Percentiles rank a stretch among this genome's conserved stretches.
phyloP scores from a whole-genome alignment of 371 early-diverging fungal species.

The Mucor velutinosus region DNA sequence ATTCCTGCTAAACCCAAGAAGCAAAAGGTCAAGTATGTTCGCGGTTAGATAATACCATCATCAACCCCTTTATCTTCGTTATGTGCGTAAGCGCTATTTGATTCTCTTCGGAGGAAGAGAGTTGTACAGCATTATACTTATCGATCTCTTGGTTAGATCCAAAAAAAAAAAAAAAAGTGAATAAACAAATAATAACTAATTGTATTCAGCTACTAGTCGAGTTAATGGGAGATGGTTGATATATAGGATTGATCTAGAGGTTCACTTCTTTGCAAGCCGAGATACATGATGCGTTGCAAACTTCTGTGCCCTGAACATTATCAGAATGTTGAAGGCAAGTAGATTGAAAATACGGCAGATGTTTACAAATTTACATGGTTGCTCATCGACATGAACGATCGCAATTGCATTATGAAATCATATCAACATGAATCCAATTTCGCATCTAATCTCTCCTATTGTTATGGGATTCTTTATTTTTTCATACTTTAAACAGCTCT shows the following conservation, averaged over 20 bases:
- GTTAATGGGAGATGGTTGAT: too few relatives aligned
- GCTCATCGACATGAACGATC: too few relatives aligned
- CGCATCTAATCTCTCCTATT: not conserved
- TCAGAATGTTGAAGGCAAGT: too few relatives aligned
- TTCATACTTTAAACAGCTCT: slow-evolving; percentile 59
- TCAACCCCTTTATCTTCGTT: not conserved
- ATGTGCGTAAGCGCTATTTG: slow-evolving; percentile 3
- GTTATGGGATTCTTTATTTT: not conserved
- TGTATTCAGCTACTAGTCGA: too few relatives aligned
- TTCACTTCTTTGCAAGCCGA: too few relatives aligned
- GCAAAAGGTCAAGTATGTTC: slow-evolving; percentile 48
- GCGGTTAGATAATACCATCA: slow-evolving; percentile 21
- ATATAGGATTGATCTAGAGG: too few relatives aligned
- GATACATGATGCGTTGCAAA: too few relatives aligned
- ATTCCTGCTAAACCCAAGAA: slow-evolving; percentile 39
- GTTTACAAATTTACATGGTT: too few relatives aligned
- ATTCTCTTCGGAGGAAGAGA: slow-evolving; percentile 7
- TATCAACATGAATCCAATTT: too few relatives aligned
- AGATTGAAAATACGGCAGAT: too few relatives aligned
- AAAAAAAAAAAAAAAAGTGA: not conserved
- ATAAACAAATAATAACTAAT: not conserved
- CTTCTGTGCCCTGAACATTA: too few relatives aligned
- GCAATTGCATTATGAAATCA: too few relatives aligned
- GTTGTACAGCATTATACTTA: not conserved
- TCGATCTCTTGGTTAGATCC: not conserved